Evolutionary conservation across 148 eudicot genomes (phyloP), one percentile per base, ranked within the genome.

Genomic region (Camellia japonica): DNA sequence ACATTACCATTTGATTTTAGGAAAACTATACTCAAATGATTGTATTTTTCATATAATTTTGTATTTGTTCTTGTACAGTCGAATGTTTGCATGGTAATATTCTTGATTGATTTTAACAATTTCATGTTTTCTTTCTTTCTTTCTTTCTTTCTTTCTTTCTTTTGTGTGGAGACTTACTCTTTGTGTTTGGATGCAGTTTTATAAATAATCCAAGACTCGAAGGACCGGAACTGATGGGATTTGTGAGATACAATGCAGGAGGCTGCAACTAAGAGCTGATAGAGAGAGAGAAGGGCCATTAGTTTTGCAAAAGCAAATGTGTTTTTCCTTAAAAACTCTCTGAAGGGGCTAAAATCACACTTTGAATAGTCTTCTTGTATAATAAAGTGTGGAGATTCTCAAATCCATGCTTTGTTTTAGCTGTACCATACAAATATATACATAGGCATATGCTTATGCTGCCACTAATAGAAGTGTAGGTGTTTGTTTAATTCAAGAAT

Each of bases 211-310:
- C 92, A 3, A 89, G 86, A 86, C 82, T 93, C 68, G 90, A 91
- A 84, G 95, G 95, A n/a, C 97, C 95, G 8, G 94, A 93, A 82
- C 82, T 93, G 55, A 78, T 91, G 77, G 97, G 97, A 66, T 91
- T 82, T 23, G 92, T 93, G 81, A 86, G 85, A 74, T 93, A 91
- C 51, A 90, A 90, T 41, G 77, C 82, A 0, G 88, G 88, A 60
- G 90, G 85, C 54, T 90, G 94, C 82, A 80, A 86, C 80, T 91
- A 73, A 85, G 79, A 73, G 60, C 75, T 47, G 19, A 20, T 1
- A 23, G 23, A 43, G 7, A 47, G 3, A 44, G 44, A 14, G 0
- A 6, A 42, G 73, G 73, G 51, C 6, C 23, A 3, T 69, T 69
- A 19, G 14, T 18, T 69, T 69, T 18, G 20, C 20, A 69, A 5